Base-by-base conservation (phyloP, 2,329 filamentous ascomycete species). In the Aspergillus sp. region DNA sequence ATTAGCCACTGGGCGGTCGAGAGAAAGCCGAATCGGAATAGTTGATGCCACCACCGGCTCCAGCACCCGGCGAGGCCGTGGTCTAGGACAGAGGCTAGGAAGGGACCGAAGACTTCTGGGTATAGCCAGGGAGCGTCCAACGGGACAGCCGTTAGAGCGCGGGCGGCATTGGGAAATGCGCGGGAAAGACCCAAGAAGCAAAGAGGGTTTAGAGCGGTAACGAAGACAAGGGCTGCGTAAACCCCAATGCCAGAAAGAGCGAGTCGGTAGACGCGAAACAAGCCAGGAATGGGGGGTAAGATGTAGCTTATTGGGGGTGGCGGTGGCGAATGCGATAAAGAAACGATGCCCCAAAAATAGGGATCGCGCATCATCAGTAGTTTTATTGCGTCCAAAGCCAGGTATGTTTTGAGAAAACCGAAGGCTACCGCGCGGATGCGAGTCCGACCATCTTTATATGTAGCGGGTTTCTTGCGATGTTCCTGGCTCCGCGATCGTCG, bases 1-100 rank as follows among this genome's bases (percentile, higher is more conserved):
- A 65, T 71, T 64, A 62, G 63, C 66, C 59, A 86, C 52, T 65
- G 80, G 71, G 18, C 81, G 24, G 65, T 73, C 24, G 63, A 69
- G 75, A 46, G 61, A 55, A 61, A 72, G 65, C 85, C 86, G 57
- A 87, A 83, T 0, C 92, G 89, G 77, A 96, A 96, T 2, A 89
- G 88, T 75, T 97, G 93, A 74, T 98, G 94, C 94, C 94, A 97
- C 83, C 87, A 94, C 22, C 81, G 82, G 49, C 90, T 88, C 94
- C 94, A 98, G 76, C 89, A 90, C 0, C 92, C 93, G 0, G 85
- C 82, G 2, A 97, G 80, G 0, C 94, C 93, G 59, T 85, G 81
- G 62, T 92, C 85, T 11, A 77, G 57, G 6, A 77, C 57, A 0
- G 73, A 64, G 18, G 59, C 50, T 31, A 73, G 45, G 63, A 82